Evolutionary conservation across 1,284 basidiomycete species (phyloP).

Genomic region (Bondarzewia mesenterica): DNA sequence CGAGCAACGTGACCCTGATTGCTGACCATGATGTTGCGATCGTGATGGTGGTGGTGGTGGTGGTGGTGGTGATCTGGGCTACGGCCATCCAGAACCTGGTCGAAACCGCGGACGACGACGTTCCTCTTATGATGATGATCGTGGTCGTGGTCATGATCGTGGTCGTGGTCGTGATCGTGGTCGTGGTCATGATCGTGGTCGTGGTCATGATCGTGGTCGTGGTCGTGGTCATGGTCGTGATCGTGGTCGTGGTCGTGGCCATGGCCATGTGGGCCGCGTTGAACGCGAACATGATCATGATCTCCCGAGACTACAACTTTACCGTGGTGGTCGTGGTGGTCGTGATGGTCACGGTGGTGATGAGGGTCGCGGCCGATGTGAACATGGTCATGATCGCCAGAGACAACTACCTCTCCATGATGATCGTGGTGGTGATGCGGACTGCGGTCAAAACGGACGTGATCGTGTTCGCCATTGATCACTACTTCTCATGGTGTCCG

Average conservation of each 20-base stretch:
- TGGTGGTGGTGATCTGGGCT: too few species aligned
- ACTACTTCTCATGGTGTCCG: constrained; percentile 5
- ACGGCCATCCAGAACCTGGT: too few species aligned
- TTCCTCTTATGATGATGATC: too few species aligned
- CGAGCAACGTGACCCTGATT: not conserved
- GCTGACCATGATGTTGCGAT: too few species aligned
- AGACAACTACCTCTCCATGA: constrained; percentile 1
- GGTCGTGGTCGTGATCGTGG: too few species aligned
- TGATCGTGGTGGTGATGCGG: not conserved
- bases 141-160: too few species aligned
- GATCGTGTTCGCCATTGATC: constrained; percentile 10
- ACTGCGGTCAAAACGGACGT: constrained; percentile 1
- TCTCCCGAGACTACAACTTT: constrained; percentile 1
- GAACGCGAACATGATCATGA: not conserved
- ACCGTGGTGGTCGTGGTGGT: not conserved
- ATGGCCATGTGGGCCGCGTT: not conserved
- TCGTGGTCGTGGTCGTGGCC: too few species aligned
- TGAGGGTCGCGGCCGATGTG: not conserved
- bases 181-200: too few species aligned
- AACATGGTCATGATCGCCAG: constrained; percentile 4
- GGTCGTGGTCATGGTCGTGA: not conserved
- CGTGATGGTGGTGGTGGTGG: too few species aligned
- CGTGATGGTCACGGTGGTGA: not conserved
- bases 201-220: not conserved
- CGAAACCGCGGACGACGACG: too few species aligned